These are phyloP conservation scores for Cutaneotrichosporon sp. DNA, from an alignment of 1,284 basidiomycete species.

Conservation along the genomic window DNA sequence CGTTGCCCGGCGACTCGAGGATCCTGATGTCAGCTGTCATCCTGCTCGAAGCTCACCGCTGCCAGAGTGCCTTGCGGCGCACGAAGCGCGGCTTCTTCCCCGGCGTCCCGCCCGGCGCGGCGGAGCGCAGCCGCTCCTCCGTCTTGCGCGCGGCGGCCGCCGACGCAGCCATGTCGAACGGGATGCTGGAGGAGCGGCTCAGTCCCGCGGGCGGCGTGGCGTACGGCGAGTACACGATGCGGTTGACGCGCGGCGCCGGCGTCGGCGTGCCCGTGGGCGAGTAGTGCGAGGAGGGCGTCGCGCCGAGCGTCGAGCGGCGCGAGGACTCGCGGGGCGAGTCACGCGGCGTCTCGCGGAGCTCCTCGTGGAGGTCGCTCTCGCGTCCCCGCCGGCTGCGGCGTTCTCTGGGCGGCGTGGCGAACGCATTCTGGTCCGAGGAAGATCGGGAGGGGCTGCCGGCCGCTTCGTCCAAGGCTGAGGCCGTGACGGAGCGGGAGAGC, in stretches of 20 bases:
- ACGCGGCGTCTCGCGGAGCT: neutral
- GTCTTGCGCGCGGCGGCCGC: conserved; percentile 29
- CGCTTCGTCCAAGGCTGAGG: conserved; percentile 18
- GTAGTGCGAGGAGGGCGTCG: too few relatives aligned
- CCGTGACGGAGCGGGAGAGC: conserved; percentile 30
- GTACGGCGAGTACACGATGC: conserved; percentile 36
- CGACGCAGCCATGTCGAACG: conserved; percentile 48
- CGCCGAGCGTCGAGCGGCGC: neutral
- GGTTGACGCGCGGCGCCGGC: neutral
- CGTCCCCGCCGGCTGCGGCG: conserved; percentile 13
- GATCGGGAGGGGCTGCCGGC: neutral
- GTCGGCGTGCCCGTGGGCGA: neutral
- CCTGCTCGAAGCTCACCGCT: conserved; percentile 35
- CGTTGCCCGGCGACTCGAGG: conserved; percentile 28
- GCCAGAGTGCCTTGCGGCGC: conserved; percentile 37
- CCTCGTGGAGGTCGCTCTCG: conserved; percentile 20
- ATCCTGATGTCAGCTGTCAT: conserved; percentile 27
- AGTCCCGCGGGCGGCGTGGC: conserved; percentile 42
- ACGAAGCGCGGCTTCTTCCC: conserved; percentile 44
- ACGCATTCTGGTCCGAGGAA: conserved; percentile 14
- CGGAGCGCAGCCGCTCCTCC: conserved; percentile 20
- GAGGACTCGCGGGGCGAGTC: neutral
- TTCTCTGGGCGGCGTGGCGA: conserved; percentile 14
- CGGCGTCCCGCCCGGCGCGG: neutral
- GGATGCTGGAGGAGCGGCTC: conserved; percentile 38